A percentile compares a stretch with the other conserved stretches of the same genome.
phyloP scores from a whole-genome alignment of 352 stramenopile genomes.

The Phytopythium chamaehyphon region DNA sequence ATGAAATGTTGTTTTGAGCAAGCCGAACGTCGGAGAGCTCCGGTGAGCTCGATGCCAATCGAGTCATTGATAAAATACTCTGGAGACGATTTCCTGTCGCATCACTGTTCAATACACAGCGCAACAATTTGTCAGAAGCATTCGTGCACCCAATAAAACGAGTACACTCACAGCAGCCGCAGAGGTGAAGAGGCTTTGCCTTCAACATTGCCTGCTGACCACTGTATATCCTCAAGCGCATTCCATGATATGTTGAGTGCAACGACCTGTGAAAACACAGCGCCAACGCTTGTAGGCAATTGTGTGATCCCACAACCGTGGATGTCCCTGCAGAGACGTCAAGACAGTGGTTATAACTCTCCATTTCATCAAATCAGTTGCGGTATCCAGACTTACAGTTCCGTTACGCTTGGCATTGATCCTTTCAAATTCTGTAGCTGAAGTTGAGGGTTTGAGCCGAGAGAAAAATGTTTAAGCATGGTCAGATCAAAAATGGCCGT shows the following conservation, averaged over 20 bases:
- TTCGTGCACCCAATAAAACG: neutral
- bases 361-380: no score
- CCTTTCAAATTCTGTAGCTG: slow-evolving; percentile 5
- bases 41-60: neutral
- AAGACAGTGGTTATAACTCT: no score
- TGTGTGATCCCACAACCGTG: slow-evolving; percentile 9
- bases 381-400: no score
- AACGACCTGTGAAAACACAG: slow-evolving; percentile 9
- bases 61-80: slow-evolving; percentile 6
- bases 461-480: slow-evolving; percentile 11
- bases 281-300: slow-evolving; percentile 3
- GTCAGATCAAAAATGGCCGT: slow-evolving; percentile 10
- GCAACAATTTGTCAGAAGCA: neutral
- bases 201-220: neutral
- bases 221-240: slow-evolving; percentile 4
- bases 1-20: slow-evolving; percentile 12
- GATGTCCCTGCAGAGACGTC: slow-evolving; percentile 13
- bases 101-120: slow-evolving; percentile 7
- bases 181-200: neutral
- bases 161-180: slow-evolving; percentile 2
- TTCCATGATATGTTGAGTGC: slow-evolving; percentile 20
- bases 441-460: slow-evolving; percentile 20
- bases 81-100: slow-evolving; percentile 14
- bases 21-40: slow-evolving; percentile 14
- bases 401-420: slow-evolving; percentile 11